Evolutionary conservation across 345 rosid species (phyloP).

Genomic region (Aurinia saxatilis): DNA sequence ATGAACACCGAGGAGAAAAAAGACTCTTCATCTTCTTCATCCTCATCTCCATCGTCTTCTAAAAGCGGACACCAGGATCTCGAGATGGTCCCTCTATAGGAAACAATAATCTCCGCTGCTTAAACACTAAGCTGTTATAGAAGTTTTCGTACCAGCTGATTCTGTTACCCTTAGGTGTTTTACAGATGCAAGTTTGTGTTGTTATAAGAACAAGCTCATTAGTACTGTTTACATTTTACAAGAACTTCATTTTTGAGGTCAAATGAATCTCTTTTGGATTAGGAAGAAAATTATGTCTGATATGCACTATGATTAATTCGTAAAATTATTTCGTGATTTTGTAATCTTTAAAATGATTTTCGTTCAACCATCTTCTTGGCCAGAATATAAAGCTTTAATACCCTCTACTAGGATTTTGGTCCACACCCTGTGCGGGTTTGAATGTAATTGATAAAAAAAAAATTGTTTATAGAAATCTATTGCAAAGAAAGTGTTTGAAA

Average conservation of each 20-base stretch:
- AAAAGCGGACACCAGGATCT: conserved; percentile 32
- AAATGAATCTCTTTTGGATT: neutral
- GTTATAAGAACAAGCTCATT: conserved; percentile 10
- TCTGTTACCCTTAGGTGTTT: neutral
- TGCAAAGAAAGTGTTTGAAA: too few species aligned
- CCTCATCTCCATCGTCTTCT: conserved; percentile 35
- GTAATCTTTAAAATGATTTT: too few species aligned
- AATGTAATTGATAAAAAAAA: too few species aligned
- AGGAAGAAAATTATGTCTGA: neutral
- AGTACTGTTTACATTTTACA: neutral
- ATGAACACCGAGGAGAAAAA: conserved; percentile 45
- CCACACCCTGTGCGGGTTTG: too few species aligned
- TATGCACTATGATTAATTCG: neutral
- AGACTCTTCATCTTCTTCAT: conserved; percentile 15
- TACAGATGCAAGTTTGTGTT: neutral
- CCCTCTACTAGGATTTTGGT: too few species aligned
- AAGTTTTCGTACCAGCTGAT: conserved; percentile 22
- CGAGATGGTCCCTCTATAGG: conserved; percentile 52
- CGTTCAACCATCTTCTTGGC: too few species aligned
- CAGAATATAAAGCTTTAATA: too few species aligned
- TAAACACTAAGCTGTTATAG: conserved; percentile 15
- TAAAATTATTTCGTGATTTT: too few species aligned
- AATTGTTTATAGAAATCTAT: too few species aligned
- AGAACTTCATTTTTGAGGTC: neutral
- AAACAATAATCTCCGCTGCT: conserved; percentile 6